Conservation (phyloP, 2,329 filamentous ascomycete species). For the Talaromyces sp. region DNA sequence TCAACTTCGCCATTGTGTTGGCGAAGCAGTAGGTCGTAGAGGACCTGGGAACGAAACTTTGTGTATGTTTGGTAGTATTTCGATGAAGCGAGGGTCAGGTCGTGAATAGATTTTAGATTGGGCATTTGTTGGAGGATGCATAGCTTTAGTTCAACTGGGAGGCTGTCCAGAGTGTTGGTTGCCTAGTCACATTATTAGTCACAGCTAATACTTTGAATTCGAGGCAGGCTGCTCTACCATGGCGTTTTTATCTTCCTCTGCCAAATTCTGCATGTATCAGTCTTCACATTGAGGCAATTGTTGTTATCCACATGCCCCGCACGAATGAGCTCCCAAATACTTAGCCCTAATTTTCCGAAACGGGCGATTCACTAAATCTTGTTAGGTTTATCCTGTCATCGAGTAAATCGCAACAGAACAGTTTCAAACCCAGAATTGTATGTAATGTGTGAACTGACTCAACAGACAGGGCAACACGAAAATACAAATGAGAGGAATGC, state of each 20-base stretch:
- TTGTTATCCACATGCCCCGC: background rate
- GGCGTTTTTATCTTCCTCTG: background rate
- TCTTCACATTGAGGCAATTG: background rate
- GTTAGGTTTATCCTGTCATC: background rate
- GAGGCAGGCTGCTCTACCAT: background rate
- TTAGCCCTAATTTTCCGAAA: background rate
- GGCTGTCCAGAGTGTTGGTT: conserved; percentile 9
- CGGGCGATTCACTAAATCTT: background rate
- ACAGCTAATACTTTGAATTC: too few relatives aligned
- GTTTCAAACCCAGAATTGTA: too few relatives aligned
- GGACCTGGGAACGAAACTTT: conserved; percentile 6
- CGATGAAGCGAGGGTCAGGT: conserved; percentile 17
- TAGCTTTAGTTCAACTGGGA: conserved; percentile 19
- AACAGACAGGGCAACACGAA: background rate
- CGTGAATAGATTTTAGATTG: conserved; percentile 16
- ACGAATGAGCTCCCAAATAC: background rate
- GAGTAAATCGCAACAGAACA: too few relatives aligned
- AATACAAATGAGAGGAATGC: background rate
- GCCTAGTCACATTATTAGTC: background rate
- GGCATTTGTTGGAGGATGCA: conserved; percentile 15
- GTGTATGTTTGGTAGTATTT: conserved; percentile 17
- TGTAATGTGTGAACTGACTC: too few relatives aligned
- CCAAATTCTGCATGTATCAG: background rate
- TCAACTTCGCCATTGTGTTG: conserved; percentile 15
- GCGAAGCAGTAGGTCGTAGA: background rate